Evolutionary conservation across 805 yeast genomes (phyloP), one percentile per base, ranked within the genome.

Genomic region (Starmerella tilneyi): DNA sequence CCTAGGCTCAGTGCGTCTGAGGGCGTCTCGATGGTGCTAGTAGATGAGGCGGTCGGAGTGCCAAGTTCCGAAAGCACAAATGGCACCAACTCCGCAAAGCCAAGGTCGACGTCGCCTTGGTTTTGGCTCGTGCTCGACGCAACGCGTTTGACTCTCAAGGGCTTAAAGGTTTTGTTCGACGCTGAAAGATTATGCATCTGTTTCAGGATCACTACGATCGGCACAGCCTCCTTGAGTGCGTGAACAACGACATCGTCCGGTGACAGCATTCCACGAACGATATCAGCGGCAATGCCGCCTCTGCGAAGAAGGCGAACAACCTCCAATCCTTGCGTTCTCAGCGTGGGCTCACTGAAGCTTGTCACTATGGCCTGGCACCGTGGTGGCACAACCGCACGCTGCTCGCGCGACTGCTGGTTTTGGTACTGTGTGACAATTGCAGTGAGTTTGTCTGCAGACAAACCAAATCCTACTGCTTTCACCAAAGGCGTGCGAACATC

Each of bases 331-430:
- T 74, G 65, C 1, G 78, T 75, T 19, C 70, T 70, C 48, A 84
- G 62, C 16, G 73, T 64, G 1, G 74, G 63, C 27, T 72, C 73
- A 17, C 80, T 74, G 48, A 81, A 72, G 52, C 89, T 73, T 0
- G 92, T 73, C 6, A 92, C 76, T 23, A 92, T 62, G 1, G 88
- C 94, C 56, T 85, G 89, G 61, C 95, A 86, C 53, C 94, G 70
- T 27, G 71, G 68, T 4, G 76, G 49, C 21, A 30, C 36, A 15
- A 31, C 4, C 9, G 26, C 36, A 6, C 19, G 34, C 26, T 28
- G 22, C 7, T 32, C 35, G n/a, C 23, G 36, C 15, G 23, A 11
- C 27, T 34, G 38, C 9, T 51, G 41, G 12, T 15, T 7, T 13
- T 30, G 31, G 4, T 42, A 28, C 27, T 39, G 32, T 51, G 62